Evolutionary conservation across 2,329 filamentous ascomycete species (phyloP).

Genomic region (Domatiomyces globalis): DNA sequence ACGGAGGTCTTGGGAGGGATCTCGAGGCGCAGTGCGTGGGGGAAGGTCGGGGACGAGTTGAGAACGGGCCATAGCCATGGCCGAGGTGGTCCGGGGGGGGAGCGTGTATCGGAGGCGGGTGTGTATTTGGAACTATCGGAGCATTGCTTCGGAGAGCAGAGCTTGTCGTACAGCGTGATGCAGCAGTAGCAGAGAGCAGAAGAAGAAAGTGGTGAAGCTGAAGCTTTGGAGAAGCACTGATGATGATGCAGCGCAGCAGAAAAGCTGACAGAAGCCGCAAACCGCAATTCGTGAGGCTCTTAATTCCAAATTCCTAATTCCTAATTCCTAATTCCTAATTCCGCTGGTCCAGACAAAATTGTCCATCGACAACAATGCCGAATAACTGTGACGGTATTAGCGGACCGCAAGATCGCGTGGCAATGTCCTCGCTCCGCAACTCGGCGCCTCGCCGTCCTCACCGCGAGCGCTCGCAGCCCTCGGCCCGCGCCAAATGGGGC

Average conservation of each 20-base stretch:
- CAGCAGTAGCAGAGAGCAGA: not conserved
- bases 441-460: slow-evolving; percentile 69
- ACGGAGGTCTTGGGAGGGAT: slow-evolving; percentile 29
- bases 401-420: too few species aligned
- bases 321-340: slow-evolving; percentile 1
- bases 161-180: not conserved
- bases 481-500: slow-evolving; percentile 71
- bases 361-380: slow-evolving; percentile 2
- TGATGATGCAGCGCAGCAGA: too few species aligned
- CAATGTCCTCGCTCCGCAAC: slow-evolving; percentile 46
- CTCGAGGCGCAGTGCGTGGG: slow-evolving; percentile 1
- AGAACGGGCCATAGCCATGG: slow-evolving; percentile 12
- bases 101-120: not conserved
- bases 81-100: too few species aligned
- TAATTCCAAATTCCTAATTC: not conserved
- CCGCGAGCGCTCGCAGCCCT: slow-evolving; percentile 75
- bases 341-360: slow-evolving; percentile 2
- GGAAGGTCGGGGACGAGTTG: slow-evolving; percentile 5
- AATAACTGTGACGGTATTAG: too few species aligned
- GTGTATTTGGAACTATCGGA: not conserved
- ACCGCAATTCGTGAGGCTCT: too few species aligned
- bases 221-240: not conserved
- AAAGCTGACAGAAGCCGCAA: too few species aligned
- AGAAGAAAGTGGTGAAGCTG: not conserved
- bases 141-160: not conserved